These are phyloP conservation scores for Candida takata DNA, from an alignment of 805 yeast genomes.

Conservation along the genomic window DNA sequence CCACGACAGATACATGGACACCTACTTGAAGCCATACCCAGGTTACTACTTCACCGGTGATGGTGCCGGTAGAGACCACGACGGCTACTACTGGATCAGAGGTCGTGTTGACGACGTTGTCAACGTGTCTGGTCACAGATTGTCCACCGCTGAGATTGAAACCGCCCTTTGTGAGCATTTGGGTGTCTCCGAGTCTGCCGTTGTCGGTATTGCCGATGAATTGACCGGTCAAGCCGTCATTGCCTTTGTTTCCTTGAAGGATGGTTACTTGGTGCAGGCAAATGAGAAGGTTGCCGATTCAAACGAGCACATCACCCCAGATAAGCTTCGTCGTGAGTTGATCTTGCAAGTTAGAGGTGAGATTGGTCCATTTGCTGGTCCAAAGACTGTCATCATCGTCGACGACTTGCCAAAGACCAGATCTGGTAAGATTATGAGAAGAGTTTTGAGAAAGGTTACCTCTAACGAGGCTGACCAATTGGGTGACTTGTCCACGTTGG, in stretches of 20 bases:
- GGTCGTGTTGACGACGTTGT: conserved; percentile 99
- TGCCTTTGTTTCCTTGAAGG: conserved; percentile 85
- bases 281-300: conserved; percentile 25
- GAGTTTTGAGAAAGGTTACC: conserved; percentile 88
- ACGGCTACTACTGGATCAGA: conserved; percentile 95
- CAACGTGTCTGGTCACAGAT: conserved; percentile 94
- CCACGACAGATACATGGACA: conserved; percentile 79
- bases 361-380: conserved; percentile 90
- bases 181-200: conserved; percentile 91
- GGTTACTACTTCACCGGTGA: conserved; percentile 96
- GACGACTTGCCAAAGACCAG: conserved; percentile 96
- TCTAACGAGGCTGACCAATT: conserved; percentile 88
- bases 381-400: conserved; percentile 76
- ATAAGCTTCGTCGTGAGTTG: conserved; percentile 57
- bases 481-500: conserved; percentile 86
- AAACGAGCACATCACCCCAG: conserved; percentile 26
- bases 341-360: conserved; percentile 84
- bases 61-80: conserved; percentile 96
- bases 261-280: conserved; percentile 28
- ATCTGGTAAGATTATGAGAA: conserved; percentile 98
- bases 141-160: conserved; percentile 98
- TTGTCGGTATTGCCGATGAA: conserved; percentile 90
- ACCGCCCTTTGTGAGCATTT: conserved; percentile 77
- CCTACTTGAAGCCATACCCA: conserved; percentile 88
- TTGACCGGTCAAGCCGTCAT: conserved; percentile 96